These are phyloP conservation scores for Fraxinus anomala DNA, from an alignment of 257 asterid species.

Conservation along the genomic window DNA sequence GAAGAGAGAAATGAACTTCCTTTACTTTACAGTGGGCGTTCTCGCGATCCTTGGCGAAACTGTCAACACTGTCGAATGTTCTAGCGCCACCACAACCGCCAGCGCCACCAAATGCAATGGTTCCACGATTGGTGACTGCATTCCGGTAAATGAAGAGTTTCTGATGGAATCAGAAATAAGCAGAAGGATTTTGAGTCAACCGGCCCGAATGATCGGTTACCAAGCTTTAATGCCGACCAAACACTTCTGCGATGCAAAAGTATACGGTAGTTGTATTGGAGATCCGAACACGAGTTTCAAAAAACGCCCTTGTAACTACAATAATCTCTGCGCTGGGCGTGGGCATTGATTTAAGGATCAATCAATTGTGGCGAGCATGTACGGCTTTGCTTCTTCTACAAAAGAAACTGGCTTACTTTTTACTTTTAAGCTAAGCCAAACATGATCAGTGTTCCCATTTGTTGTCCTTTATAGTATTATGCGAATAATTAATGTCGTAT, in stretches of 20 bases:
- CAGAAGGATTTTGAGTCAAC: constrained; percentile 17
- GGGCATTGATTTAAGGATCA: not conserved
- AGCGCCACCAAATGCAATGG: constrained; percentile 7
- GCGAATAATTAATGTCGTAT: no score
- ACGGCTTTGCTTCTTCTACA: no score
- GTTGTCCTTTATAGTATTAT: no score
- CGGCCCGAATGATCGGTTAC: not conserved
- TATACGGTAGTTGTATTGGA: not conserved
- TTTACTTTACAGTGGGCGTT: not conserved
- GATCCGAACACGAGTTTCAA: not conserved
- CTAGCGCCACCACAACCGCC: not conserved
- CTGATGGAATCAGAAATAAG: constrained; percentile 27
- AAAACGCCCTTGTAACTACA: not conserved
- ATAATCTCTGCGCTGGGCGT: not conserved
- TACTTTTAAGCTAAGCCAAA: no score
- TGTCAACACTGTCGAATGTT: not conserved
- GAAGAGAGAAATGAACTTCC: not conserved
- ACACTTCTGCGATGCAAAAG: not conserved
- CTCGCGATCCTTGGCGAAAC: not conserved
- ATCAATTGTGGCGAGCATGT: not conserved
- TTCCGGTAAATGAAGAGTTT: constrained; percentile 24
- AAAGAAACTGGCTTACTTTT: no score
- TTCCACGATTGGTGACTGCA: constrained; percentile 21
- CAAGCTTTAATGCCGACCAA: fast-evolving
- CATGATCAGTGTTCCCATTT: no score